Evolutionary conservation across 768 basidiomycete species (phyloP), one percentile per base, ranked within the genome.

Genomic region (Dioszegia crocea): DNA sequence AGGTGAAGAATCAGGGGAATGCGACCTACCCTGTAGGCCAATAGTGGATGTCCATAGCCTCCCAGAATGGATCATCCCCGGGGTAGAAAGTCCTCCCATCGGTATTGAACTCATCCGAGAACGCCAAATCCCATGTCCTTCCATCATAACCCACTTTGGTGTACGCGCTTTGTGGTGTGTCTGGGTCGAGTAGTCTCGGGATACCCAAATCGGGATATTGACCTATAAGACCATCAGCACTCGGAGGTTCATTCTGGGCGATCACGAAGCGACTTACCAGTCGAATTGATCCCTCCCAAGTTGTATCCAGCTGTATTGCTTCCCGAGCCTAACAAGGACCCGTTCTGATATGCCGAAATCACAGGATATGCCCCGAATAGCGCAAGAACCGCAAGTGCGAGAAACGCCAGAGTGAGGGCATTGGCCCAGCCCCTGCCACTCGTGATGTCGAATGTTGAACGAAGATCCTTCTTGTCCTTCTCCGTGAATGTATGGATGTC

Each of bases 61-160:
- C 68, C 68, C 74, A 78, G 61, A 86, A 91, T 6, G 90, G 87
- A 76, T 93, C 91, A 73, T 92, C 89, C 4, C 87, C 87, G 9
- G 60, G 57, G 74, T 87, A 89, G 74, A 92, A 92, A 0, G 86
- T 83, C 36, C 91, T 84, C 17, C 87, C 86, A 3, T 87, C 85
- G 8, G 78, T 79, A 59, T 93, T 85, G 77, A 93, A 93, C 76
- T 93, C 91, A 76, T 93, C 91, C 41, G 88, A 89, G 75, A 90
- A 92, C 3, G 90, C 85, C 11, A 94, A 82, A 56, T 67, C 85
- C 84, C 75, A 85, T 64, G 64, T 82, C 49, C 81, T 76, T 10
- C 79, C 78, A 23, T 86, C 82, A 64, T 61, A 59, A 81, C 11
- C 83, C 83, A 73, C 84, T 79, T 17, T 80, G 82, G 39, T 81